Conservation (phyloP, 2,329 filamentous ascomycete species). For the Elsinoe batatas region DNA sequence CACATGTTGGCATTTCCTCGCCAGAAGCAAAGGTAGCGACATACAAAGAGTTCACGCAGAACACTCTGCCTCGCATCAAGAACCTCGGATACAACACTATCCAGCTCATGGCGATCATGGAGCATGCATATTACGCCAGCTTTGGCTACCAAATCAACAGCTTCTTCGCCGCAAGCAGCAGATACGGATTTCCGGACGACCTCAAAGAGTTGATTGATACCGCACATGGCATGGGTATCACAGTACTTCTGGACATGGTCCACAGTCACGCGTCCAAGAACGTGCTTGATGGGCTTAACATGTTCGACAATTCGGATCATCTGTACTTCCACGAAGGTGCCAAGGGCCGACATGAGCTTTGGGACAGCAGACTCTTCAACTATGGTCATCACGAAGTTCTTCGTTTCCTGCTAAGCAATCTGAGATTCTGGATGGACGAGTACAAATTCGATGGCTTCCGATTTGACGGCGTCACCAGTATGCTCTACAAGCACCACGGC, state of each 20-base stretch:
- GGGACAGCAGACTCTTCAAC: conserved; percentile 96
- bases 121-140: conserved; percentile 98
- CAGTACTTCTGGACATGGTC: conserved; percentile 87
- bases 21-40: conserved; percentile 80
- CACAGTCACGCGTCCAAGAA: conserved; percentile 99
- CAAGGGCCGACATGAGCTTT: conserved; percentile 81
- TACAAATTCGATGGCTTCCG: conserved; percentile 95
- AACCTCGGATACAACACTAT: conserved; percentile 92
- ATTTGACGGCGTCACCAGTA: conserved; percentile 96
- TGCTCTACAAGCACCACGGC: conserved; percentile 92
- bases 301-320: conserved; percentile 91
- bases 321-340: conserved; percentile 87
- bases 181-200: conserved; percentile 88
- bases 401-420: conserved; percentile 88
- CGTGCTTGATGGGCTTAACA: conserved; percentile 84
- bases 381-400: conserved; percentile 91
- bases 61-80: conserved; percentile 85
- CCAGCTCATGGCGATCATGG: conserved; percentile 98
- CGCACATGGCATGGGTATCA: conserved; percentile 81
- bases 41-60: conserved; percentile 93
- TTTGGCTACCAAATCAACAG: conserved; percentile 99
- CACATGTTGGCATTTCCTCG: conserved; percentile 95
- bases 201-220: conserved; percentile 95
- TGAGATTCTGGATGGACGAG: conserved; percentile 99
- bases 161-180: conserved; percentile 94